phyloP scores from a whole-genome alignment of 2,329 filamentous ascomycete species.

The Epichloe bromicola region DNA sequence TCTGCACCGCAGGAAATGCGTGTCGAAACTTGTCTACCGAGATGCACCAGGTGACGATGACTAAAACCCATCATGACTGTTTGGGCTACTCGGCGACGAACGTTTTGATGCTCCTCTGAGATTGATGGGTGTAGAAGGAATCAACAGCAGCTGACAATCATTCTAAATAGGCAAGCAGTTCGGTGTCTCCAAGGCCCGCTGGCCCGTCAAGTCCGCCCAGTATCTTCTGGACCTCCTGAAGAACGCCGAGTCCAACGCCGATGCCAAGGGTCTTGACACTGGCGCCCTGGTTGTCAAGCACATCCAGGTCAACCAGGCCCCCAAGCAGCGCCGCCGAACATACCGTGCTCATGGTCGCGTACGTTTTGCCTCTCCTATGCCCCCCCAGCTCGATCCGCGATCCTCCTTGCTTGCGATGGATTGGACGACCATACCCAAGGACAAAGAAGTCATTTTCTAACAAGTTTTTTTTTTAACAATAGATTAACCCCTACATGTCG shows the following conservation, averaged over 20 bases:
- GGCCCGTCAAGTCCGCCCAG: conserved; percentile 98
- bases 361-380: conserved; percentile 34
- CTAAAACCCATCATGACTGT: neutral
- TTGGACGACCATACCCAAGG: neutral
- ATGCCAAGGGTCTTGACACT: conserved; percentile 94
- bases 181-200: conserved; percentile 94
- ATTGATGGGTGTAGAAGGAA: neutral
- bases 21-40: neutral
- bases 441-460: conserved; percentile 12
- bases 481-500: conserved; percentile 99
- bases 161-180: conserved; percentile 80
- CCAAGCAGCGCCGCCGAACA: conserved; percentile 97
- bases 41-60: neutral
- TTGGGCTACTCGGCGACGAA: neutral
- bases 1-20: neutral
- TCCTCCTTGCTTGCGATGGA: neutral
- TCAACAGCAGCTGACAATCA: conserved; percentile 12
- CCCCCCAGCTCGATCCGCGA: neutral
- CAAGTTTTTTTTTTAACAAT: neutral
- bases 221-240: conserved; percentile 94
- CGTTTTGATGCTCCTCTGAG: neutral
- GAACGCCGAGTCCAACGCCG: conserved; percentile 95
- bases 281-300: conserved; percentile 97
- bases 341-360: conserved; percentile 99
- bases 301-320: conserved; percentile 99